phyloP scores from a whole-genome alignment of 495 filamentous ascomycete genomes.

The Recurvomyces mirabilis region DNA sequence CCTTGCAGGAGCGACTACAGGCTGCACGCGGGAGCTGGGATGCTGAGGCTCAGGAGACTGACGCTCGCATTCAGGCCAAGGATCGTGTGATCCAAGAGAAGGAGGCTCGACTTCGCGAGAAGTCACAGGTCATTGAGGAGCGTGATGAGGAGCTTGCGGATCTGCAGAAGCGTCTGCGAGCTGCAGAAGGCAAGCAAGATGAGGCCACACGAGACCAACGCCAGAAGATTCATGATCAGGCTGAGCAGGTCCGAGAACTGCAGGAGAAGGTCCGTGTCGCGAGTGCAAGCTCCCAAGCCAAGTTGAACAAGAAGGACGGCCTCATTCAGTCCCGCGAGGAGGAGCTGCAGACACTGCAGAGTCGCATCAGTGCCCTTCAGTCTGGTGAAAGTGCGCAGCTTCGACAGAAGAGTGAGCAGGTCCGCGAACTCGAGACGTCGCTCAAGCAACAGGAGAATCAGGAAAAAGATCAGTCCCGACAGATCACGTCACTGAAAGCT shows the following conservation, averaged over 20 bases:
- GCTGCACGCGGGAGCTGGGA: constrained; percentile 24
- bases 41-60: constrained; percentile 19
- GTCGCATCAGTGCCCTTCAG: constrained; percentile 12
- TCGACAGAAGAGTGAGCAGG: constrained; percentile 15
- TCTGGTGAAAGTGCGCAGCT: constrained; percentile 13
- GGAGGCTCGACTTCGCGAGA: constrained; percentile 19
- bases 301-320: constrained; percentile 20
- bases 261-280: constrained; percentile 21
- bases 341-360: constrained; percentile 19
- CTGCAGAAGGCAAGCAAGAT: constrained; percentile 13
- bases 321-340: constrained; percentile 15
- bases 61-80: constrained; percentile 20
- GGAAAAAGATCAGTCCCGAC: constrained; percentile 17
- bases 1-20: constrained; percentile 19
- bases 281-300: constrained; percentile 11
- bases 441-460: constrained; percentile 11
- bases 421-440: constrained; percentile 17
- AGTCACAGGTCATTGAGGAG: constrained; percentile 18
- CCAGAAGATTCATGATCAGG: constrained; percentile 16
- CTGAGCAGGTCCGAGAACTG: constrained; percentile 17
- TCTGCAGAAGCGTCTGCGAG: constrained; percentile 17
- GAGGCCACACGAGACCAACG: constrained; percentile 14
- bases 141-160: constrained; percentile 18
- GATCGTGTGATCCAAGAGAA: constrained; percentile 16
- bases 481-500: constrained; percentile 13